phyloP scores from a whole-genome alignment of 179 eudicot species.

The Heliamphora pulchella region DNA sequence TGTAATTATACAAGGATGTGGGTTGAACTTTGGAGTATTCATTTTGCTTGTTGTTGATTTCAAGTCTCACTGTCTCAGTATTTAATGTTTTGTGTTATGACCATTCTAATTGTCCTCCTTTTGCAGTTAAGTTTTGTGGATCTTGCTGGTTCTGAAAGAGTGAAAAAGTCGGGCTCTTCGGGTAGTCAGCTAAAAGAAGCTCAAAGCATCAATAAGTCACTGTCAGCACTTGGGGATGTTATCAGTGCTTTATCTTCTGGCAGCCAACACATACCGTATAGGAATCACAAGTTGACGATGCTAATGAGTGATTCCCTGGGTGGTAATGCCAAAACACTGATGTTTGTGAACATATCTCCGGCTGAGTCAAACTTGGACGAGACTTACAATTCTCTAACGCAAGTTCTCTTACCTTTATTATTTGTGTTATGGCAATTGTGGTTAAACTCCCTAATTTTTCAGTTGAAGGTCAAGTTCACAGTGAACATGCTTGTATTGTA shows the following conservation, averaged over 20 bases:
- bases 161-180: conserved; percentile 71
- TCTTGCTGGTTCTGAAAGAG: conserved; percentile 92
- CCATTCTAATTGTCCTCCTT: background rate
- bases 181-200: conserved; percentile 93
- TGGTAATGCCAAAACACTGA: conserved; percentile 94
- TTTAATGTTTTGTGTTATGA: background rate
- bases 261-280: conserved; percentile 85
- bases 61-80: background rate
- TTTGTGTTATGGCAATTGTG: background rate
- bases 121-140: conserved; percentile 92
- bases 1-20: background rate
- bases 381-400: conserved; percentile 86
- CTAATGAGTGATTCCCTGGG: conserved; percentile 99
- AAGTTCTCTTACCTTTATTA: conserved; percentile 26
- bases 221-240: conserved; percentile 98
- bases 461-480: background rate
- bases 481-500: background rate
- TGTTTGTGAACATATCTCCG: conserved; percentile 95
- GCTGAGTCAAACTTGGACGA: conserved; percentile 95
- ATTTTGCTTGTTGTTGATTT: conserved; percentile 8
- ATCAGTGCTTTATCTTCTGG: conserved; percentile 84
- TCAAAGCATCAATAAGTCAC: conserved; percentile 94
- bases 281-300: conserved; percentile 97
- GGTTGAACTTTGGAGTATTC: background rate
- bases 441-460: background rate